These are phyloP conservation scores for Myxozyma monticola DNA, from an alignment of 805 yeast species.

Conservation along the genomic window DNA sequence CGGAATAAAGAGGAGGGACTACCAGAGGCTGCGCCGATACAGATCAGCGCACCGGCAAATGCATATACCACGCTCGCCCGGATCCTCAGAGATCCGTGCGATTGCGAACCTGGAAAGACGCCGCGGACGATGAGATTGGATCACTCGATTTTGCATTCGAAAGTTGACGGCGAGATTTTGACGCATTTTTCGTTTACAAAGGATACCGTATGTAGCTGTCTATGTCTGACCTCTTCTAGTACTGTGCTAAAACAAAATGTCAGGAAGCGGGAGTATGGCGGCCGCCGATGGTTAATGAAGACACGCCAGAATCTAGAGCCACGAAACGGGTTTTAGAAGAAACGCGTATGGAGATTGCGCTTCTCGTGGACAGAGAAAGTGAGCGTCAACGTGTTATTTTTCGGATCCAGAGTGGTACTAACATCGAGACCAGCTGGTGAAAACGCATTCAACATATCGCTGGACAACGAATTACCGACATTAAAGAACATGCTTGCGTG, in stretches of 20 bases:
- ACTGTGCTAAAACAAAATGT: too few relatives aligned
- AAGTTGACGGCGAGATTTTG: conserved; percentile 57
- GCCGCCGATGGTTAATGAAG: conserved; percentile 19
- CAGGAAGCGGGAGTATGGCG: conserved; percentile 14
- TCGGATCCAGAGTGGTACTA: too few relatives aligned
- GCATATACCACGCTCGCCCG: conserved; percentile 63
- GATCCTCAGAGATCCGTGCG: conserved; percentile 67
- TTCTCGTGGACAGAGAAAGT: conserved; percentile 2
- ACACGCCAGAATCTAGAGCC: conserved; percentile 3
- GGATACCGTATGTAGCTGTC: too few relatives aligned
- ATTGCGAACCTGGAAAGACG: conserved; percentile 46
- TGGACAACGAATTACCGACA: conserved; percentile 9
- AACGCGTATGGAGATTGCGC: conserved; percentile 20
- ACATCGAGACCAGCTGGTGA: neutral
- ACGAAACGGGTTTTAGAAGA: conserved; percentile 10
- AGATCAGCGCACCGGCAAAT: neutral
- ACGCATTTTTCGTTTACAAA: conserved; percentile 17
- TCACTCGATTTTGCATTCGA: conserved; percentile 55
- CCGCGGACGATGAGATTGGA: conserved; percentile 56
- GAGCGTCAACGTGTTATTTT: neutral
- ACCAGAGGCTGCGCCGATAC: neutral
- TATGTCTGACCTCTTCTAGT: too few relatives aligned
- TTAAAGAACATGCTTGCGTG: conserved; percentile 7
- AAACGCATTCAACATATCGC: conserved; percentile 19
- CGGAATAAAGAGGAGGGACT: neutral